phyloP scores from a whole-genome alignment of 2,329 filamentous ascomycete genomes.

The Myriangium duriaei region DNA sequence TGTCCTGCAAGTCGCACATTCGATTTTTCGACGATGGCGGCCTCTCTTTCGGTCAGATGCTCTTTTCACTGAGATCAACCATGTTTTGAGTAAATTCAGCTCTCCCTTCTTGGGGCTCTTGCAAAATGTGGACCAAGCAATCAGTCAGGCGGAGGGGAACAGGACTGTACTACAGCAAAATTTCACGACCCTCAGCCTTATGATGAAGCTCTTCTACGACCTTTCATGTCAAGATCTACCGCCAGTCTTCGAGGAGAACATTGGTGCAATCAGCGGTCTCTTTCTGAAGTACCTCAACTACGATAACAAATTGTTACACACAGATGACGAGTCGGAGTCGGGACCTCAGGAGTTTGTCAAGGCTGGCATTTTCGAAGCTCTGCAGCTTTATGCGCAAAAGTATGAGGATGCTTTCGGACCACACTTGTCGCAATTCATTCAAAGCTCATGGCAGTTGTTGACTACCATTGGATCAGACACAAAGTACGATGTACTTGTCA shows the following conservation, averaged over 20 bases:
- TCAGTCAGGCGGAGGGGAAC: slow-evolving; percentile 65
- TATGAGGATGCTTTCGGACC: slow-evolving; percentile 86
- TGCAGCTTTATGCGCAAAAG: slow-evolving; percentile 86
- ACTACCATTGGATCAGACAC: slow-evolving; percentile 77
- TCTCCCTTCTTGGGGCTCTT: slow-evolving; percentile 71
- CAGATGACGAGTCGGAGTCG: slow-evolving; percentile 79
- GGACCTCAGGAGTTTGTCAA: slow-evolving; percentile 77
- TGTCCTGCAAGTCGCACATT: slow-evolving; percentile 92
- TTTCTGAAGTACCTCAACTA: slow-evolving; percentile 91
- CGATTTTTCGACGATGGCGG: slow-evolving; percentile 92
- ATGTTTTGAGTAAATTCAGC: slow-evolving; percentile 79
- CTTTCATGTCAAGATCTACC: slow-evolving; percentile 95
- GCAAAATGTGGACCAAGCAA: slow-evolving; percentile 54
- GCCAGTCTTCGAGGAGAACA: slow-evolving; percentile 83
- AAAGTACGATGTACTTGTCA: slow-evolving; percentile 89
- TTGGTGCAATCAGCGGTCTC: slow-evolving; percentile 61
- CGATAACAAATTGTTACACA: slow-evolving; percentile 68
- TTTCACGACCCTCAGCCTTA: slow-evolving; percentile 74
- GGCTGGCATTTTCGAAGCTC: slow-evolving; percentile 80
- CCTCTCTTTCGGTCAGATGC: slow-evolving; percentile 88
- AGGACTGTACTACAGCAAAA: slow-evolving; percentile 61
- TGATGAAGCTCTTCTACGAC: slow-evolving; percentile 89
- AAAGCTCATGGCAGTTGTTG: slow-evolving; percentile 80
- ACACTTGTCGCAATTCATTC: slow-evolving; percentile 72
- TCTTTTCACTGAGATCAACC: slow-evolving; percentile 89